Evolutionary conservation across 164 flowering plant species (phyloP).

Genomic region (Santalum album): DNA sequence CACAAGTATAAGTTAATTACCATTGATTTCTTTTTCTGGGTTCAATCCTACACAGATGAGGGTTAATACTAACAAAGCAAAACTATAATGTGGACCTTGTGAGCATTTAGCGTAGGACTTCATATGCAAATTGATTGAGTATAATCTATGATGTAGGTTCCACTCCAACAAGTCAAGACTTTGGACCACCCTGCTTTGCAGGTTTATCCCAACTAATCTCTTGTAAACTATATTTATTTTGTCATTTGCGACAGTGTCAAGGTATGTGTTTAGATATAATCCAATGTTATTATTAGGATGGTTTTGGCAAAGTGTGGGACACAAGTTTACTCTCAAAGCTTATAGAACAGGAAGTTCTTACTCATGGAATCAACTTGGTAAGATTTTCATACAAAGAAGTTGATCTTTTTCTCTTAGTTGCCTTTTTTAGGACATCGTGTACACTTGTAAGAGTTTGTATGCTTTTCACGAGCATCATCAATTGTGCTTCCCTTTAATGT

Average conservation of each 20-base stretch:
- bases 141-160: constrained; percentile 38
- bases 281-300: constrained; percentile 50
- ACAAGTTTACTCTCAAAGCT: constrained; percentile 42
- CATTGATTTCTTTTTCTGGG: too few species aligned
- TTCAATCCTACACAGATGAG: too few species aligned
- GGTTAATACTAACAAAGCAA: too few species aligned
- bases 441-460: too few species aligned
- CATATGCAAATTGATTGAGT: too few species aligned
- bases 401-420: too few species aligned
- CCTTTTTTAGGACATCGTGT: too few species aligned
- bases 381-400: constrained; percentile 7
- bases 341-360: constrained; percentile 41
- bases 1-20: too few species aligned
- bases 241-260: not conserved
- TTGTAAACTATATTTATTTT: not conserved
- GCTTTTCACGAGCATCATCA: too few species aligned
- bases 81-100: too few species aligned
- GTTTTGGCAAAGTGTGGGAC: constrained; percentile 71
- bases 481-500: too few species aligned
- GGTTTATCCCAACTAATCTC: constrained; percentile 28
- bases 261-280: constrained; percentile 3
- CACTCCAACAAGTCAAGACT: constrained; percentile 52
- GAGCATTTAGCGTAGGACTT: too few species aligned
- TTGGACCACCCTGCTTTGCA: constrained; percentile 77
- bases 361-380: constrained; percentile 57